phyloP scores from a whole-genome alignment of 2,329 filamentous ascomycete genomes.

The Aspergillus costaricaensis region DNA sequence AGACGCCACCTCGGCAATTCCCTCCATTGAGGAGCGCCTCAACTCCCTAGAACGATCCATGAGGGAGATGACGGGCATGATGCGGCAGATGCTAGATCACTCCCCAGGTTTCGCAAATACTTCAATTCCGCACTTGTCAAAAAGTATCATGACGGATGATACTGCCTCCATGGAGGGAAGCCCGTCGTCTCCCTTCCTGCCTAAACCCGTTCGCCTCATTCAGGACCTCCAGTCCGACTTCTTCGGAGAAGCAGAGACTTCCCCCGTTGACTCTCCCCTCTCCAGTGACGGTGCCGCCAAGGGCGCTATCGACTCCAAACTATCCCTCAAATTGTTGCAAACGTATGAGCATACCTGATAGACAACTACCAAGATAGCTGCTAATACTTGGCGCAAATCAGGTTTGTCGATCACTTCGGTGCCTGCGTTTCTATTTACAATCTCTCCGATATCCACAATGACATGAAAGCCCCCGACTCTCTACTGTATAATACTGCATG shows the following conservation, averaged over 20 bases:
- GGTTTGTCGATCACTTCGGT: conserved; percentile 37
- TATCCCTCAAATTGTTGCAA: conserved; percentile 36
- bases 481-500: conserved; percentile 38
- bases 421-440: conserved; percentile 35
- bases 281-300: conserved; percentile 31
- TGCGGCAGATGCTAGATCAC: conserved; percentile 35
- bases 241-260: conserved; percentile 29
- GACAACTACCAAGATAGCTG: not conserved
- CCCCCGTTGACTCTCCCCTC: conserved; percentile 25
- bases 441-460: conserved; percentile 30
- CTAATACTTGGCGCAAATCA: conserved; percentile 13
- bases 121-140: conserved; percentile 20
- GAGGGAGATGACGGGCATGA: conserved; percentile 38
- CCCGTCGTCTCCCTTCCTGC: conserved; percentile 24
- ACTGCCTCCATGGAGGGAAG: conserved; percentile 23
- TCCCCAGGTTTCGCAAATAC: conserved; percentile 24
- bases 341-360: conserved; percentile 22
- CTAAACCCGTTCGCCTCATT: conserved; percentile 36
- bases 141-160: conserved; percentile 29
- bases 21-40: conserved; percentile 38
- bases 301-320: conserved; percentile 33
- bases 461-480: conserved; percentile 27
- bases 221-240: conserved; percentile 36
- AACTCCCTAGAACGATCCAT: conserved; percentile 36
- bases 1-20: conserved; percentile 33